phyloP scores from a whole-genome alignment of 768 basidiomycete genomes.

The Kondoa subrosea region DNA sequence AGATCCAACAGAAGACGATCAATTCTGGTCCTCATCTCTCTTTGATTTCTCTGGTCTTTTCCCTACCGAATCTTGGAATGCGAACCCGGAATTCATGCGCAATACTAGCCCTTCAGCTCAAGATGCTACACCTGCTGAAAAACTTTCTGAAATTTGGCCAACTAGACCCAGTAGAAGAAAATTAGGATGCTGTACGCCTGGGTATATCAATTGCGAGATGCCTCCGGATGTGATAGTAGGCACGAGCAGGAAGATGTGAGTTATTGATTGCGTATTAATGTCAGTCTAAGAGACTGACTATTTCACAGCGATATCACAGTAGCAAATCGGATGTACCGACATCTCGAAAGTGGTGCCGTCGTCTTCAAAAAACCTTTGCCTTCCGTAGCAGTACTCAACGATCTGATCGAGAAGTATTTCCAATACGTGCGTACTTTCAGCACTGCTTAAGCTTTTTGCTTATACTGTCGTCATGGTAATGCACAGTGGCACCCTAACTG shows the following conservation, averaged over 20 bases:
- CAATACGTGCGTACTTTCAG: not conserved
- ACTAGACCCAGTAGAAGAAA: not conserved
- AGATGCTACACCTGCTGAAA: not conserved
- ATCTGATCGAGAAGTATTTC: not conserved
- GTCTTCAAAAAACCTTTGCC: not conserved
- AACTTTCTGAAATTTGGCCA: not conserved
- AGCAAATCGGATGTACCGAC: not conserved
- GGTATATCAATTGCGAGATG: not conserved
- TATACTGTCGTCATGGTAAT: not conserved
- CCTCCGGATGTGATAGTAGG: not conserved
- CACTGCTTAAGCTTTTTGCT: not conserved
- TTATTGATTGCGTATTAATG: no score
- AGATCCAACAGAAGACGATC: not conserved
- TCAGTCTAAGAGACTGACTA: no score
- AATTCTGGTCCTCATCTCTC: not conserved
- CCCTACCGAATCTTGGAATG: not conserved
- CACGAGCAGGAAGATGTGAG: not conserved
- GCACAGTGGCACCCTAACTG: not conserved
- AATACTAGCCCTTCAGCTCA: not conserved
- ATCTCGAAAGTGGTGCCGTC: not conserved
- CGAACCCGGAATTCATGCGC: not conserved
- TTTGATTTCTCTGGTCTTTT: constrained; percentile 1
- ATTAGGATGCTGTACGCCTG: not conserved
- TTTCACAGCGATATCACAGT: not conserved
- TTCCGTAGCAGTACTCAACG: not conserved